Conservation (phyloP, 208 protist species). For the Acanthamoeba rhysodes region DNA sequence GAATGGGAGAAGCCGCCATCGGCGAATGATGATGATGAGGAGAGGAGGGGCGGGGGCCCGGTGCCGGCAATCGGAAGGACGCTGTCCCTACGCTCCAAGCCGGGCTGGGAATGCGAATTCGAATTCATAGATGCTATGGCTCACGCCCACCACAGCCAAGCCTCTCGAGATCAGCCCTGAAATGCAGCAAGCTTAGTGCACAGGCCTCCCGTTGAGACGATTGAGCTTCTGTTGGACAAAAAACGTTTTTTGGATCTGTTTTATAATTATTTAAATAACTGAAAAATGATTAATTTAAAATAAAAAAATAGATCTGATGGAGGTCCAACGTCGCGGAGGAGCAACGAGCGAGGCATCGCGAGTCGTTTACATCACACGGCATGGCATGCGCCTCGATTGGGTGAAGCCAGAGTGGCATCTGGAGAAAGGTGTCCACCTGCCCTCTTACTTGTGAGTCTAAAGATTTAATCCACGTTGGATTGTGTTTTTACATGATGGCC, state of each 20-base stretch:
- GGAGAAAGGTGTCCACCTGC: neutral
- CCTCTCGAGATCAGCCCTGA: too few relatives aligned
- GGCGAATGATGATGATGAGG: neutral
- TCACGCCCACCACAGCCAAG: neutral
- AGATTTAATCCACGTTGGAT: too few relatives aligned
- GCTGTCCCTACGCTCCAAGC: neutral
- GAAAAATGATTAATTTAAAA: too few relatives aligned
- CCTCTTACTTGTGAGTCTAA: too few relatives aligned
- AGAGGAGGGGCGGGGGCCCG: neutral
- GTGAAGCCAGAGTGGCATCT: constrained; percentile 45
- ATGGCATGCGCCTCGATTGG: constrained; percentile 54
- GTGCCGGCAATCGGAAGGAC: neutral
- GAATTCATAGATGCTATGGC: too few relatives aligned
- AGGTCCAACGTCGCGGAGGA: neutral
- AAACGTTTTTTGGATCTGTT: too few relatives aligned
- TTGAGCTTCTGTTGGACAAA: too few relatives aligned
- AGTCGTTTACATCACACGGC: constrained; percentile 18
- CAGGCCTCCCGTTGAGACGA: too few relatives aligned
- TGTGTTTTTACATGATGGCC: too few relatives aligned
- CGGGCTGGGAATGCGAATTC: neutral
- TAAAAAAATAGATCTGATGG: too few relatives aligned
- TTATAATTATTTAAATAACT: too few relatives aligned
- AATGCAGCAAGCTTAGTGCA: too few relatives aligned
- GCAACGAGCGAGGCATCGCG: neutral
- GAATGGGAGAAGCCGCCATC: neutral